Evolutionary conservation across 106 monocot species (phyloP).

Genomic region (Agapanthus africanus): DNA sequence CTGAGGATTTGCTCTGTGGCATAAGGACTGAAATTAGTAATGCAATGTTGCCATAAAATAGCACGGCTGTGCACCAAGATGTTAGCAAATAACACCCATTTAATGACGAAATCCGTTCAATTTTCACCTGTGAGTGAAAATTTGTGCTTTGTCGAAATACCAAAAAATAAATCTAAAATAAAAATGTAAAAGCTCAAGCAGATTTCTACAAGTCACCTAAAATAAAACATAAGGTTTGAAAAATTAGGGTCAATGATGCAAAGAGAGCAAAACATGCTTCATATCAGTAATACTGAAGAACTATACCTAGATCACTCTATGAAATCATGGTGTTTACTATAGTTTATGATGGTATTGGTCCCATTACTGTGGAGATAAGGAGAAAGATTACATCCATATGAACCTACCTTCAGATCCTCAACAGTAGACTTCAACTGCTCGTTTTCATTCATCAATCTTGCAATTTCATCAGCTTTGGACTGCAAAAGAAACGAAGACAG

Average conservation of each 20-base stretch:
- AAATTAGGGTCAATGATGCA: background rate
- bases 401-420: conserved; percentile 88
- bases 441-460: conserved; percentile 92
- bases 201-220: background rate
- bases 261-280: background rate
- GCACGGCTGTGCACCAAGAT: background rate
- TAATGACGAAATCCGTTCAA: background rate
- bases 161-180: background rate
- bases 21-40: conserved; percentile 1
- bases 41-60: background rate
- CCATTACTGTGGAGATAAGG: background rate
- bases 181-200: background rate
- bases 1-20: conserved; percentile 59
- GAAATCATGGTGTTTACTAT: too few species aligned
- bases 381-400: background rate
- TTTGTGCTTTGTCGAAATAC: background rate
- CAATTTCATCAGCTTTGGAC: conserved; percentile 98
- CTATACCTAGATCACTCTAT: background rate
- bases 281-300: background rate
- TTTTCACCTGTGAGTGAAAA: background rate
- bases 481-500: conserved; percentile 27
- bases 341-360: background rate
- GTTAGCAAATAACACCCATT: background rate
- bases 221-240: background rate
- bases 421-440: conserved; percentile 71